These are phyloP conservation scores for Mycena polygramma DNA, from an alignment of 768 basidiomycete genomes.

Conservation along the genomic window DNA sequence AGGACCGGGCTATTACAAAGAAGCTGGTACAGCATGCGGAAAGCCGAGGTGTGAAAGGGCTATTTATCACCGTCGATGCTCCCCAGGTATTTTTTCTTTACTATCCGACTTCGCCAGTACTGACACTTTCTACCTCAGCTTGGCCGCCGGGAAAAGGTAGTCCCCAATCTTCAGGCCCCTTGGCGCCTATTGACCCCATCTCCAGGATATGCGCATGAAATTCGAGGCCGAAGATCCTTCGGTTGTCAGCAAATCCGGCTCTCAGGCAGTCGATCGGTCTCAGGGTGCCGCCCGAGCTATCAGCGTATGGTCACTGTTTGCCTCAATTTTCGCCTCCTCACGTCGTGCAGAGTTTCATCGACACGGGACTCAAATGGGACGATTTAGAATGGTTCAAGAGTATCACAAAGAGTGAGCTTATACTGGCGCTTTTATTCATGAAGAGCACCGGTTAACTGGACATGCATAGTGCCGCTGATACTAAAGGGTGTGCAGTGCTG, in stretches of 20 bases:
- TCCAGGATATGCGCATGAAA: conserved; percentile 92
- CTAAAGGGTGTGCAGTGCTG: conserved; percentile 92
- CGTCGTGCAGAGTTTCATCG: conserved; percentile 88
- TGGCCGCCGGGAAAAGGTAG: conserved; percentile 87
- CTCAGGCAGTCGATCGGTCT: conserved; percentile 77
- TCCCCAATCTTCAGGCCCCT: neutral
- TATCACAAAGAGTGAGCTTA: conserved; percentile 75
- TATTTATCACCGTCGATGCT: conserved; percentile 98
- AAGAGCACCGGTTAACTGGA: neutral
- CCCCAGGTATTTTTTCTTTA: conserved; percentile 65
- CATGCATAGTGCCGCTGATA: conserved; percentile 81
- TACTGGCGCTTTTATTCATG: neutral
- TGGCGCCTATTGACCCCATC: neutral
- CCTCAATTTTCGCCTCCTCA: too few relatives aligned
- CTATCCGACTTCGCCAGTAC: neutral
- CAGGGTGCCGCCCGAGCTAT: conserved; percentile 97
- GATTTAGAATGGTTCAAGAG: conserved; percentile 87
- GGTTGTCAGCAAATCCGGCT: conserved; percentile 66
- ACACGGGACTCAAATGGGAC: conserved; percentile 89
- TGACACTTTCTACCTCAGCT: conserved; percentile 50
- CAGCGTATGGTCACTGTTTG: conserved; percentile 64
- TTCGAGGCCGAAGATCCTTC: conserved; percentile 81
- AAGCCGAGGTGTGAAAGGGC: conserved; percentile 88
- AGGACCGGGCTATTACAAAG: conserved; percentile 88
- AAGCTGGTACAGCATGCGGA: conserved; percentile 93